These are phyloP conservation scores for Nidularia sp. DNA, from an alignment of 768 basidiomycete species.

Conservation along the genomic window DNA sequence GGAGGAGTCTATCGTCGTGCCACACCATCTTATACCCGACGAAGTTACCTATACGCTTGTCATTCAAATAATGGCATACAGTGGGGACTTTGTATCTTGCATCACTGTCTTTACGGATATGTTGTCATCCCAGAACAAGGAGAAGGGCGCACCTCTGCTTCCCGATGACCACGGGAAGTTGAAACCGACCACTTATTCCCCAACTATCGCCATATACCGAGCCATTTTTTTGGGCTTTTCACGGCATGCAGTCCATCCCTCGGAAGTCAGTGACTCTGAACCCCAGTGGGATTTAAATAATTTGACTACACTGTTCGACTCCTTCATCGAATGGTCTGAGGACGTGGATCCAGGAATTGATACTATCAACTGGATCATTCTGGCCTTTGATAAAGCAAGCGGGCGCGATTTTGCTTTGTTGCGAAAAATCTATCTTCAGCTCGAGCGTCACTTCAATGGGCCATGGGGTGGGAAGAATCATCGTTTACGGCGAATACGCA, in stretches of 20 bases:
- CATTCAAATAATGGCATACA: conserved; percentile 68
- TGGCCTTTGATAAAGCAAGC: conserved; percentile 61
- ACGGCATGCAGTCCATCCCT: conserved; percentile 42
- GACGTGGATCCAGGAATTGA: conserved; percentile 37
- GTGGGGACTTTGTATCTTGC: conserved; percentile 56
- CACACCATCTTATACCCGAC: conserved; percentile 47
- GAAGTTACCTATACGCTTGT: conserved; percentile 62
- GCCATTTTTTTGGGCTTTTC: conserved; percentile 74
- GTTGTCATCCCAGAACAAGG: conserved; percentile 41
- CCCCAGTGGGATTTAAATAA: conserved; percentile 55
- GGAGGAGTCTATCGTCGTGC: conserved; percentile 43
- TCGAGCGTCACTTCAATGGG: conserved; percentile 52
- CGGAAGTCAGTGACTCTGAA: conserved; percentile 2
- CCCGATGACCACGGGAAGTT: conserved; percentile 19
- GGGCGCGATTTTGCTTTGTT: conserved; percentile 44
- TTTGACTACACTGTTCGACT: conserved; percentile 53
- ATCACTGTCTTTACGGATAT: conserved; percentile 66
- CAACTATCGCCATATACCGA: conserved; percentile 56
- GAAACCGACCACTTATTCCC: conserved; percentile 26
- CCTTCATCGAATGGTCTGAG: conserved; percentile 56
- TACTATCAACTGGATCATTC: conserved; percentile 63
- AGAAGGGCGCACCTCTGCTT: conserved; percentile 24
- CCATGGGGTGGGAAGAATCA: conserved; percentile 35
- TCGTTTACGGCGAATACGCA: conserved; percentile 36
- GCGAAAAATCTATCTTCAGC: conserved; percentile 49